Base-by-base conservation (phyloP, 768 basidiomycete species). In the Terana coerulea region DNA sequence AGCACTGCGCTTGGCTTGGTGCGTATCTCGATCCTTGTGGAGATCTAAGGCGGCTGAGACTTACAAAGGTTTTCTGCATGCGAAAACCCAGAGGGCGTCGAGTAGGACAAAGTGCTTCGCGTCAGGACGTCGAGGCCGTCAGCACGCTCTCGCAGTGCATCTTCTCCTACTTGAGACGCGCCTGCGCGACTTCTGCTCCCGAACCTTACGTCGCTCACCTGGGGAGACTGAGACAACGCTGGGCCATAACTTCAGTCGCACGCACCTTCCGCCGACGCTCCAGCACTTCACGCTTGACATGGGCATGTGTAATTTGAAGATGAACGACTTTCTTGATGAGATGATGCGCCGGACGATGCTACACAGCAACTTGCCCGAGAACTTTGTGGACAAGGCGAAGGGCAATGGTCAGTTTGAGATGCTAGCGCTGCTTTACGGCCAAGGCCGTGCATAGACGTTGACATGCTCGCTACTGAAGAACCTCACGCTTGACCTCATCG, bases 101-200 rank as follows among this genome's bases (percentile, higher is more conserved):
- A 91, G 65, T 91, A 88, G 88, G 70, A 74, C 37, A 73, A 72
- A 51, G 72, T 88, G 51, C 72, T n/a, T 86, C 54, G 74, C 72
- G 59, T 88, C 89, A 61, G 82, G 79, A 89, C 68, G 78, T 83
- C 72, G n/a, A n/a, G n/a, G n/a, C n/a, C n/a, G n/a, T n/a, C n/a
- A n/a, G n/a, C n/a, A n/a, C n/a, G n/a, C n/a, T n/a, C n/a, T n/a
- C n/a, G n/a, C n/a, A n/a, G n/a, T n/a, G n/a, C n/a, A n/a, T n/a
- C n/a, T n/a, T n/a, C n/a, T n/a, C n/a, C n/a, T n/a, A n/a, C n/a
- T n/a, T n/a, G n/a, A n/a, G n/a, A n/a, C n/a, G n/a, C n/a, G 90
- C 51, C 62, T 91, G 50, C 77, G 82, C 59, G 70, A 64, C 51
- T 65, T 90, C 58, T 78, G 49, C 68, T 91, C 60, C 85, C 88